Conservation (phyloP, 495 filamentous ascomycete species). For the Hypoxylon intermedium region DNA sequence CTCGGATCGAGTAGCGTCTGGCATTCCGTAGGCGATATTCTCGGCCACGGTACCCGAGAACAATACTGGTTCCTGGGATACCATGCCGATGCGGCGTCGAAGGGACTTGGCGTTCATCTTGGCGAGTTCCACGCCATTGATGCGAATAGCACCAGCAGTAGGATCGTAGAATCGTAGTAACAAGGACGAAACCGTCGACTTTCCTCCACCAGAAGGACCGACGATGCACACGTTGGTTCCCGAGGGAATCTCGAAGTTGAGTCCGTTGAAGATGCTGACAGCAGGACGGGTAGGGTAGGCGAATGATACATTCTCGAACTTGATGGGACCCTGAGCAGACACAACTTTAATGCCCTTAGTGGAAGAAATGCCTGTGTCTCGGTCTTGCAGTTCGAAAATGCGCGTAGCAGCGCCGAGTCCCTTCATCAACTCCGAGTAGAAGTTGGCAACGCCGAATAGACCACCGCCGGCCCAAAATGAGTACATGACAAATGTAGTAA, state of each 20-base stretch:
- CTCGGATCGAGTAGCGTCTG: conserved; percentile 75
- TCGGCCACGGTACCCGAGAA: conserved; percentile 96
- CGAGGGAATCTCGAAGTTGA: conserved; percentile 89
- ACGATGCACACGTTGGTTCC: conserved; percentile 96
- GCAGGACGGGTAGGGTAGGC: conserved; percentile 90
- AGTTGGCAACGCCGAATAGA: conserved; percentile 90
- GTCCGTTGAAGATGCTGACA: conserved; percentile 85
- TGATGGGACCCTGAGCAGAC: conserved; percentile 85
- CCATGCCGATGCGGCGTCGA: conserved; percentile 92
- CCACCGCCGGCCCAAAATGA: conserved; percentile 89
- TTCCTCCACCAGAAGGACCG: conserved; percentile 92
- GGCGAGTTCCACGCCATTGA: conserved; percentile 83
- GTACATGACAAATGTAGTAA: conserved; percentile 99
- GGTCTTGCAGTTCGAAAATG: conserved; percentile 94
- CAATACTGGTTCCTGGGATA: conserved; percentile 93
- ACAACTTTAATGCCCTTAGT: conserved; percentile 78
- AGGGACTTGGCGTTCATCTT: conserved; percentile 93
- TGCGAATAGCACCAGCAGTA: conserved; percentile 75
- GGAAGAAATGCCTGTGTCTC: conserved; percentile 81
- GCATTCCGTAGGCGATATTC: conserved; percentile 94
- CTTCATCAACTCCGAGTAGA: conserved; percentile 99
- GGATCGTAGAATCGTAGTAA: conserved; percentile 91
- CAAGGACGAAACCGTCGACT: conserved; percentile 89
- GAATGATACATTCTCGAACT: conserved; percentile 83
- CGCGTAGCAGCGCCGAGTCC: conserved; percentile 94